Base-by-base conservation (phyloP, 2,329 filamentous ascomycete genomes). In the Verticillium zaregamsianum region DNA sequence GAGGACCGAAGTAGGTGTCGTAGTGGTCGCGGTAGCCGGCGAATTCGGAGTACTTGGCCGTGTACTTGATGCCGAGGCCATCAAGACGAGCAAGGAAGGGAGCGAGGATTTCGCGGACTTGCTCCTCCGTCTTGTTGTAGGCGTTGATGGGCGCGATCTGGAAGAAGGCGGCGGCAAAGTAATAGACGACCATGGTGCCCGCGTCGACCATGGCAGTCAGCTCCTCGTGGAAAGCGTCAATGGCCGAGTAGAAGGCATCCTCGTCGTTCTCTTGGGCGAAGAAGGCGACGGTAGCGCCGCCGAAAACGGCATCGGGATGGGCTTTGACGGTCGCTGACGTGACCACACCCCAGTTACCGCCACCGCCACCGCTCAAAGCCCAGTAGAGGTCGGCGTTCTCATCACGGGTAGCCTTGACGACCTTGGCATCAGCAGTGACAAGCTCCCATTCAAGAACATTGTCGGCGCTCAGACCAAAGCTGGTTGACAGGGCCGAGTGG, bases 361-460 rank as follows among this genome's bases (percentile, higher is more conserved):
- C 72, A 23, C 79, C 79, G 2, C 77, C 81, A 4, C 80, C 81
- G 28, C 77, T 71, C 25, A 83, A 69, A 4, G 81, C 80, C 76
- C 81, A 82, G 72, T 80, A 83, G 0, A 84, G 71, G 32, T 84
- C 81, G 0, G 71, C 59, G 64, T 83, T 74, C n/a, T 73, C 67
- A 17, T 68, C 73, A 37, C 76, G 68, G 61, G 76, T 76, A n/a
- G 72, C 76, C 58, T 75, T 74, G 45, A 80, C 66, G 54, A 79
- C 74, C 5, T 72, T 66, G 3, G 81, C 80, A 37, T 77, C 74
- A 0, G 79, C 72, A 3, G 78, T 78, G 20, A 84, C 76, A 31
- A 83, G 75, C 60, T 82, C 76, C 65, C 81, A 76, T n/a, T 76
- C 74, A 20, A 84, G 71, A n/a, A 81, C 76, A 67, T 82, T 79